Conservation (phyloP, 2,329 filamentous ascomycete species). For the Nemania sp. region DNA sequence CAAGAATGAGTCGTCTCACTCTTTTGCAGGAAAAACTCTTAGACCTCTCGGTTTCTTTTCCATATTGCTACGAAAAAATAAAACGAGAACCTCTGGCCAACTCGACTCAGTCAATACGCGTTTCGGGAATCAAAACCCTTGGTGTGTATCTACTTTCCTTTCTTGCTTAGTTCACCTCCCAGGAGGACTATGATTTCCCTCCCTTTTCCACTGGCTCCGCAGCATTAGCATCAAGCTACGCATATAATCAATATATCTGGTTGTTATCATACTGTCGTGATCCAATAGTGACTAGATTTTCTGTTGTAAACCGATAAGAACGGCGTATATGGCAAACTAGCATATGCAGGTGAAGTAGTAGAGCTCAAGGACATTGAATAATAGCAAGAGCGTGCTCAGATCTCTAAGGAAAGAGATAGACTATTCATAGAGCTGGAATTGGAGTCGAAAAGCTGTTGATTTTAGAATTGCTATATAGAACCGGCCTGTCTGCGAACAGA, state of each 20-base stretch:
- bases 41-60: conserved; percentile 7
- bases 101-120: conserved; percentile 2
- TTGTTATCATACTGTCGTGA: no score
- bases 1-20: conserved; percentile 27
- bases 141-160: conserved; percentile 37
- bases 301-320: no score
- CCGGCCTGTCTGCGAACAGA: neutral
- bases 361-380: no score
- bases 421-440: neutral
- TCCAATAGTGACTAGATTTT: no score
- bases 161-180: conserved; percentile 15
- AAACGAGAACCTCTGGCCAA: conserved; percentile 8
- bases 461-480: neutral
- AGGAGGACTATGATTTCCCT: conserved; percentile 8
- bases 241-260: no score
- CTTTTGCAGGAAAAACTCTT: conserved; percentile 21
- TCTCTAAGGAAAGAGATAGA: neutral
- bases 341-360: no score
- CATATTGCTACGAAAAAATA: conserved; percentile 4
- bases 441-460: neutral
- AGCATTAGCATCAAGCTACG: conserved; percentile 6
- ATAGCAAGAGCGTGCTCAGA: no score
- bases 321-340: no score
- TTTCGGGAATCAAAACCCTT: conserved; percentile 20
- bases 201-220: neutral